Conservation (phyloP, 1,284 basidiomycete species). For the Sanghuangporus sanghuang region DNA sequence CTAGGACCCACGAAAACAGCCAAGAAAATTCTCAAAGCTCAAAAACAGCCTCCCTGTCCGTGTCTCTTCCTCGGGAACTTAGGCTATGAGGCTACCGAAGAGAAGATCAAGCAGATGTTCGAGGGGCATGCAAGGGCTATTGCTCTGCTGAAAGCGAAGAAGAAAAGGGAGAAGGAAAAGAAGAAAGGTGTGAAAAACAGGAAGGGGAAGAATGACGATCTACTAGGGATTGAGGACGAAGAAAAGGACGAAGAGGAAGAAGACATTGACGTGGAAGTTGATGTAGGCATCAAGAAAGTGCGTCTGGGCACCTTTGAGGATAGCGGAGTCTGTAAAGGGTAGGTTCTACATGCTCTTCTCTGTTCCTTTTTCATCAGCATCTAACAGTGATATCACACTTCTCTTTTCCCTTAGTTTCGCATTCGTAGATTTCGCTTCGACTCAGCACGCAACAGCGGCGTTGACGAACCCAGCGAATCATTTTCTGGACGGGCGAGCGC, state of each 20-base stretch:
- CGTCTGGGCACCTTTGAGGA: conserved; percentile 17
- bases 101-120: conserved; percentile 67
- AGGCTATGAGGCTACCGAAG: conserved; percentile 80
- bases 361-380: no score
- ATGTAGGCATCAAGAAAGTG: conserved; percentile 12
- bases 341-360: not conserved
- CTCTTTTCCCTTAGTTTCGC: conserved; percentile 62
- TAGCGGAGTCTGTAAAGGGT: conserved; percentile 18
- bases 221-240: conserved; percentile 9
- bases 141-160: conserved; percentile 19
- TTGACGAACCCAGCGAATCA: conserved; percentile 85
- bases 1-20: conserved; percentile 54
- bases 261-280: not conserved
- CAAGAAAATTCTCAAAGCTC: conserved; percentile 74
- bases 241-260: conserved; percentile 22
- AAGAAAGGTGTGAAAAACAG: conserved; percentile 5
- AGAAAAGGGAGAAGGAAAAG: conserved; percentile 20
- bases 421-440: conserved; percentile 87
- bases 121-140: conserved; percentile 50
- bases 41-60: conserved; percentile 79
- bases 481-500: conserved; percentile 74
- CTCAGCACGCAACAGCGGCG: conserved; percentile 75
- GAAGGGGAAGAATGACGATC: conserved; percentile 27
- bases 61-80: conserved; percentile 90
- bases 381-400: not conserved